phyloP scores from a whole-genome alignment of 495 filamentous ascomycete genomes.

The Aspergillus campestris region DNA sequence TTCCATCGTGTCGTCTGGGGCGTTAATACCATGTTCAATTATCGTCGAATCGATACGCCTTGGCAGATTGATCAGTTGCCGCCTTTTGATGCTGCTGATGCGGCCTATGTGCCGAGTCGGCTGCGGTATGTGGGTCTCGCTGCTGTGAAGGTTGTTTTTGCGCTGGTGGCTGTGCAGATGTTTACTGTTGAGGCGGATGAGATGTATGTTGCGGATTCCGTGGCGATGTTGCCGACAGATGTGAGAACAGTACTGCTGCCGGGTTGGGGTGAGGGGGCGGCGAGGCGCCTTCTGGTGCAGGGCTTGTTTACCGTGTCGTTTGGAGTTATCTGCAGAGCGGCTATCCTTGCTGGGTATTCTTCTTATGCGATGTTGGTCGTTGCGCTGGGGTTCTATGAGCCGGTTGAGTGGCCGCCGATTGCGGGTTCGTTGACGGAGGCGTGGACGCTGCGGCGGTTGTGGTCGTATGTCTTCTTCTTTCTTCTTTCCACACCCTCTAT shows the following conservation, averaged over 20 bases:
- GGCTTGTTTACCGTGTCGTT: slow-evolving; percentile 11
- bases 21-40: slow-evolving; percentile 10
- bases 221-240: neutral
- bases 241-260: slow-evolving; percentile 2
- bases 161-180: neutral
- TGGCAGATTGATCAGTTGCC: slow-evolving; percentile 10
- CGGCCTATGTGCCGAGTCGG: neutral
- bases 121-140: slow-evolving; percentile 1
- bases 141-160: neutral
- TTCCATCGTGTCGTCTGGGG: slow-evolving; percentile 3
- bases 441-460: slow-evolving; percentile 9
- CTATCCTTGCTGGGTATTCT: slow-evolving; percentile 8
- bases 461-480: slow-evolving; percentile 9
- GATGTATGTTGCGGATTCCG: neutral
- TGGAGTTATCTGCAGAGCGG: slow-evolving; percentile 6
- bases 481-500: neutral
- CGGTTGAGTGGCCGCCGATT: slow-evolving; percentile 11
- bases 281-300: neutral
- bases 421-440: slow-evolving; percentile 4
- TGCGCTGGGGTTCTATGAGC: neutral
- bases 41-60: slow-evolving; percentile 17
- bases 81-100: neutral
- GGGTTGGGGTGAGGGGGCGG: neutral
- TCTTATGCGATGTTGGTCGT: slow-evolving; percentile 1
- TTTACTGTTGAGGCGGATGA: slow-evolving; percentile 9